phyloP scores from a whole-genome alignment of 2,329 filamentous ascomycete genomes.

The Rachicladosporium sp. region DNA sequence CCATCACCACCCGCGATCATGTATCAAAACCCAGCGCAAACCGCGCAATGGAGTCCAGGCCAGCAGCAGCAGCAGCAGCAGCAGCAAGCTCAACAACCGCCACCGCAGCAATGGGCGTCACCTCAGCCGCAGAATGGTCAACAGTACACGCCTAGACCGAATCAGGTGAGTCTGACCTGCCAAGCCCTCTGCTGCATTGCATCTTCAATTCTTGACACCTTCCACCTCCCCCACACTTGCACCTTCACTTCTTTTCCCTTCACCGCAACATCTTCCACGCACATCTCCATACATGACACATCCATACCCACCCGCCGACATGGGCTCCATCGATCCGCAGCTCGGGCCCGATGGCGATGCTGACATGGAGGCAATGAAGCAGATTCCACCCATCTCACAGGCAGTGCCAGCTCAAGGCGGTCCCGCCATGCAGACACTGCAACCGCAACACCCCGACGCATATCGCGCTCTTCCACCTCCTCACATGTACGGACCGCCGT shows the following conservation, averaged over 20 bases:
- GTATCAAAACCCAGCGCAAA: conserved; percentile 13
- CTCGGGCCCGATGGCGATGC: conserved; percentile 13
- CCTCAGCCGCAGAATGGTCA: conserved; percentile 22
- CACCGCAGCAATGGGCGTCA: conserved; percentile 14
- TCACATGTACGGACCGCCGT: conserved; percentile 34
- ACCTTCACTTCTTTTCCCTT: conserved; percentile 4
- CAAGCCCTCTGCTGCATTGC: conserved; percentile 6
- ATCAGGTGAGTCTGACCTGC: conserved; percentile 19
- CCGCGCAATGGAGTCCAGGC: conserved; percentile 11
- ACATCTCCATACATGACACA: conserved; percentile 1
- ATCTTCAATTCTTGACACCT: conserved; percentile 5
- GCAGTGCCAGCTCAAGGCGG: conserved; percentile 19
- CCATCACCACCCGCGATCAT: no score
- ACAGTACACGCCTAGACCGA: conserved; percentile 19
- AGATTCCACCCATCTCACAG: conserved; percentile 25
- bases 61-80: conserved; percentile 12
- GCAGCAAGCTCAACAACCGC: conserved; percentile 8
- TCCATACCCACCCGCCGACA: conserved; percentile 6
- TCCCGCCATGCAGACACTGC: conserved; percentile 33
- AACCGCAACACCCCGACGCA: conserved; percentile 31
- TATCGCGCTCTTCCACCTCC: conserved; percentile 34
- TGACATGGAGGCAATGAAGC: conserved; percentile 16
- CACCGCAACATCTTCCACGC: background rate
- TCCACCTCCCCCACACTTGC: conserved; percentile 6
- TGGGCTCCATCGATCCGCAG: conserved; percentile 21